Percentiles rank a stretch among this genome's conserved stretches.
Evolutionary conservation across 345 rosid genomes (phyloP).

Genomic region (Pistacia integerrima): DNA sequence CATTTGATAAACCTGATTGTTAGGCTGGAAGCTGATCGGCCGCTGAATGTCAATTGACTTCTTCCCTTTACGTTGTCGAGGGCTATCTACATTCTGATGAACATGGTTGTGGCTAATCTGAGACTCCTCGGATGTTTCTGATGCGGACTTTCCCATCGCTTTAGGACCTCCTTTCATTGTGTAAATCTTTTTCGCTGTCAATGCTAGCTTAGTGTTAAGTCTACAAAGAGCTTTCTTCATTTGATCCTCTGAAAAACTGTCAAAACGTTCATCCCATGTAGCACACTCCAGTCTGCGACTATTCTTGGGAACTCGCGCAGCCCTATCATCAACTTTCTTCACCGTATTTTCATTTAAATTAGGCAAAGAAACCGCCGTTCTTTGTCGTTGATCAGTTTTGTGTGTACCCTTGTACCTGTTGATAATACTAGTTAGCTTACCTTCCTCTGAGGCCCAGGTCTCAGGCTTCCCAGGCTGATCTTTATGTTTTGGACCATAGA

Average conservation of each 20-base stretch:
- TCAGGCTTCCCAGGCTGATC: background rate
- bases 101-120: background rate
- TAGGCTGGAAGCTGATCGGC: background rate
- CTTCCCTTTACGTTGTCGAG: background rate
- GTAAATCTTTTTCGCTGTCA: background rate
- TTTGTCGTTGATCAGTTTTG: background rate
- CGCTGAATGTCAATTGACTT: background rate
- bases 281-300: background rate
- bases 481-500: slow-evolving; percentile 1
- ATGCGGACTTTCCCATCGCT: background rate
- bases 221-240: background rate
- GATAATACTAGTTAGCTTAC: background rate
- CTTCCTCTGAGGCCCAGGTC: background rate
- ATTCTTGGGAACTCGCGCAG: background rate
- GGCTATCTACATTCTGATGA: background rate
- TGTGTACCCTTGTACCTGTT: background rate
- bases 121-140: background rate
- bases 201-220: background rate
- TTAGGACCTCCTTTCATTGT: background rate
- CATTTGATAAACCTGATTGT: background rate
- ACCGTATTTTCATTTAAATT: background rate
- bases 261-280: slow-evolving; percentile 8
- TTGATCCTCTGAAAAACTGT: slow-evolving; percentile 9
- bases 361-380: background rate
- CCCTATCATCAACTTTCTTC: background rate